These are phyloP conservation scores for Kurtzmaniella quercitrusa DNA, from an alignment of 1,139 yeast species.

Conservation along the genomic window DNA sequence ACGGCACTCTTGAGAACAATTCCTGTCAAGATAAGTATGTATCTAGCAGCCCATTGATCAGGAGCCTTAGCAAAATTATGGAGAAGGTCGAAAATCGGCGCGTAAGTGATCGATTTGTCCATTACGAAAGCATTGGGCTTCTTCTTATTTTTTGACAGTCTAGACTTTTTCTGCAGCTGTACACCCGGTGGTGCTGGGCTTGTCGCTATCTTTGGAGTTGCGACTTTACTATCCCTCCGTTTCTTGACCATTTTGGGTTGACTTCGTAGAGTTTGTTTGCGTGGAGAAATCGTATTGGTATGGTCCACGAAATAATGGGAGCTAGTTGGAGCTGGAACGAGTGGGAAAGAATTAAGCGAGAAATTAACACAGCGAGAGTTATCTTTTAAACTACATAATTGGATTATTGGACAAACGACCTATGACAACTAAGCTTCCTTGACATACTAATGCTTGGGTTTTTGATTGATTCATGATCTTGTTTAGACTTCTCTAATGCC, in stretches of 20 bases:
- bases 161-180: neutral
- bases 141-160: constrained; percentile 4
- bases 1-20: constrained; percentile 77
- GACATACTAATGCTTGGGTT: too few species aligned
- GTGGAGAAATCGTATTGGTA: neutral
- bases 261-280: neutral
- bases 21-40: constrained; percentile 71
- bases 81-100: constrained; percentile 40
- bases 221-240: neutral
- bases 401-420: too few species aligned
- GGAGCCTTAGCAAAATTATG: constrained; percentile 53
- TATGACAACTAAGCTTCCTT: too few species aligned
- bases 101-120: constrained; percentile 17
- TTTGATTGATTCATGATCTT: too few species aligned
- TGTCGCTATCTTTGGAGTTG: neutral
- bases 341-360: too few species aligned
- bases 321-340: too few species aligned
- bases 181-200: neutral
- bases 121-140: neutral
- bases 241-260: constrained; percentile 1
- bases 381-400: too few species aligned
- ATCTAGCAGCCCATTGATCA: constrained; percentile 87
- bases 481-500: too few species aligned
- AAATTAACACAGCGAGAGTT: too few species aligned
- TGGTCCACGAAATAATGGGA: neutral